phyloP scores from a whole-genome alignment of 2,329 filamentous ascomycete genomes.

The Xylariaceae sp. region DNA sequence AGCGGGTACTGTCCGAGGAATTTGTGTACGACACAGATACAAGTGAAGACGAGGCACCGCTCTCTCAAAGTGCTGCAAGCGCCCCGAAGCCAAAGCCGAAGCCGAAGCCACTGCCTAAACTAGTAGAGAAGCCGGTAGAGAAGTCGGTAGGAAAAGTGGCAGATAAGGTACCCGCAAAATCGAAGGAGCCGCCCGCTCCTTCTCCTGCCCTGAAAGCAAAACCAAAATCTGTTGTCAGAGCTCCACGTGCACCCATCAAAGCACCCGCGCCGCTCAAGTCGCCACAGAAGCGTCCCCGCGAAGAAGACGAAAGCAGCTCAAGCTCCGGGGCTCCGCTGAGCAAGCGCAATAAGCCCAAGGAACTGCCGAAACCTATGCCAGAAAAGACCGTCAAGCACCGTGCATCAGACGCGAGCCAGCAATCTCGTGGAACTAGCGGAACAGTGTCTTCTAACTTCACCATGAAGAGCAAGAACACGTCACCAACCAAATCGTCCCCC shows the following conservation, averaged over 20 bases:
- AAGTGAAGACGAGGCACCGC: slow-evolving; percentile 50
- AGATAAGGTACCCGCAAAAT: slow-evolving; percentile 20
- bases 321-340: slow-evolving; percentile 58
- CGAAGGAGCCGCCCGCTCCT: slow-evolving; percentile 25
- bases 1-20: slow-evolving; percentile 52
- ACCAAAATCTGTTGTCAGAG: slow-evolving; percentile 32
- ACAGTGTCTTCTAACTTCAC: slow-evolving; percentile 41
- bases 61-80: slow-evolving; percentile 35
- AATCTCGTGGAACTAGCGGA: slow-evolving; percentile 39
- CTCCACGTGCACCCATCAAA: slow-evolving; percentile 26
- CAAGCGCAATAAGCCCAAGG: slow-evolving; percentile 55
- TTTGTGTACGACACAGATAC: slow-evolving; percentile 55
- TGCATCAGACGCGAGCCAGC: slow-evolving; percentile 48
- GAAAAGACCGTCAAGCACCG: slow-evolving; percentile 42
- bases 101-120: slow-evolving; percentile 24
- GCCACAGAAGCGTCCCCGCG: slow-evolving; percentile 51
- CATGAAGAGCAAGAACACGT: slow-evolving; percentile 52
- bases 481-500: slow-evolving; percentile 62
- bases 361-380: slow-evolving; percentile 32
- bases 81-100: slow-evolving; percentile 33
- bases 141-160: slow-evolving; percentile 1
- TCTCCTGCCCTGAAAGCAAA: slow-evolving; percentile 32
- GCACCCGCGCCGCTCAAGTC: slow-evolving; percentile 33
- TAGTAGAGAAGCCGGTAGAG: slow-evolving; percentile 10
- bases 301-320: slow-evolving; percentile 55